A percentile compares a stretch with the other conserved stretches of the same genome.
Conservation (phyloP, 2,329 filamentous ascomycete species). For the Penicillium sp. region DNA sequence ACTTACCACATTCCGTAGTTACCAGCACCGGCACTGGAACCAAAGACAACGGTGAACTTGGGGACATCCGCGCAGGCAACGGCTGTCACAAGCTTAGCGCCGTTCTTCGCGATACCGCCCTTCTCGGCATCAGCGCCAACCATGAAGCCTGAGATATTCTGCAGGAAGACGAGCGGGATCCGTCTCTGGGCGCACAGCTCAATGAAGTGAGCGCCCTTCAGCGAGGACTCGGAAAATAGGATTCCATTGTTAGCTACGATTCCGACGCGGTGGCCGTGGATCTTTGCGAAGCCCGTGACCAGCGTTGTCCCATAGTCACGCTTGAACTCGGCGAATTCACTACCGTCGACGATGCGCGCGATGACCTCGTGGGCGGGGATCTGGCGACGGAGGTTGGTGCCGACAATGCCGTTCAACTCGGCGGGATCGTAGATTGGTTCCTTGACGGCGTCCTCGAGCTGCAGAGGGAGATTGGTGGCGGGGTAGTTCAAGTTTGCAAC, state of each 20-base stretch:
- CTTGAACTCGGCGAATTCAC: slow-evolving; percentile 92
- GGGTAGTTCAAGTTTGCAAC: slow-evolving; percentile 91
- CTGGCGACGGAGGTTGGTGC: slow-evolving; percentile 82
- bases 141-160: slow-evolving; percentile 99
- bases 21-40: slow-evolving; percentile 85
- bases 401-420: slow-evolving; percentile 84
- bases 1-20: slow-evolving; percentile 94
- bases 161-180: slow-evolving; percentile 86
- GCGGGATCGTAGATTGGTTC: slow-evolving; percentile 77
- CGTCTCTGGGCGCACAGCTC: slow-evolving; percentile 88
- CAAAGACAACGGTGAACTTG: slow-evolving; percentile 96
- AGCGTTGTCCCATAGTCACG: slow-evolving; percentile 83
- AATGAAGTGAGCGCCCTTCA: slow-evolving; percentile 96
- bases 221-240: slow-evolving; percentile 79
- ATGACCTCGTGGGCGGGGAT: slow-evolving; percentile 88
- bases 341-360: slow-evolving; percentile 86
- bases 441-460: slow-evolving; percentile 48
- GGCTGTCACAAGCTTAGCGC: slow-evolving; percentile 92
- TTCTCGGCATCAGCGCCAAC: slow-evolving; percentile 88
- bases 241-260: slow-evolving; percentile 97
- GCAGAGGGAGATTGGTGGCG: slow-evolving; percentile 39
- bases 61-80: slow-evolving; percentile 92
- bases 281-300: slow-evolving; percentile 85
- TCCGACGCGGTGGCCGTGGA: slow-evolving; percentile 86
- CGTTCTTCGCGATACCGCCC: slow-evolving; percentile 95